Evolutionary conservation across 139 green algal species (phyloP), one percentile per base, ranked within the genome.

Genomic region (Spirogloea muscicola): DNA sequence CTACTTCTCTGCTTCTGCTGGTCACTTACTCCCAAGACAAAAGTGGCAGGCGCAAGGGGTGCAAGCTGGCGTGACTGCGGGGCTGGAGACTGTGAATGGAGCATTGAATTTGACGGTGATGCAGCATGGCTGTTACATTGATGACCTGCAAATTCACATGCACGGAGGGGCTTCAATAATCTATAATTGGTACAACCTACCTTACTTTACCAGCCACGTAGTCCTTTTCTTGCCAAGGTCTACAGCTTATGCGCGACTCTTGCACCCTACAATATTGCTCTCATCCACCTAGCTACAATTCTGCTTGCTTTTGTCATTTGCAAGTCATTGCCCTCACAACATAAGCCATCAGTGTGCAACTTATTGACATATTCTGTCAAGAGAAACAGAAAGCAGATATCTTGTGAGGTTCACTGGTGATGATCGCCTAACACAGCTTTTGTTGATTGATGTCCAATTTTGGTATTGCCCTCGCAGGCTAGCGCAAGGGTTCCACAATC

Each of bases 81-180:
- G 34, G 18, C 33, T 76, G 3, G 75, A 25, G 36, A 21, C 38
- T 18, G 41, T 21, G 25, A 76, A 75, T 25, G 68, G 68, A n/a
- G 42, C 55, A 13, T 25, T 76, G 68, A 49, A 31, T 7, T 18
- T 76, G 21, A 34, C 18, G 5, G 41, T 76, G 31, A 10, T 76
- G 58, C 38, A 76, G 68, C 31, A 49, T 3, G 68, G 68, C 6
- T 25, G 29, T 9, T 51, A 74, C 21, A 76, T 76, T 18, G 68
- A 76, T 10, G 58, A 75, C 10, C 58, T 76, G 57, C 27, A 75
- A 31, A 58, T 76, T n/a, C 31, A 68, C 27, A 75, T 76, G 68
- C 37, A 75, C 29, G 68, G 68, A 3, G 68, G 68, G 57, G 3
- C 49, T 4, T 73, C 52, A 21, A 74, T 52, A 57, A 3, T 75